phyloP scores from a whole-genome alignment of 371 early-diverging fungal species.

The Mortierella sp. region DNA sequence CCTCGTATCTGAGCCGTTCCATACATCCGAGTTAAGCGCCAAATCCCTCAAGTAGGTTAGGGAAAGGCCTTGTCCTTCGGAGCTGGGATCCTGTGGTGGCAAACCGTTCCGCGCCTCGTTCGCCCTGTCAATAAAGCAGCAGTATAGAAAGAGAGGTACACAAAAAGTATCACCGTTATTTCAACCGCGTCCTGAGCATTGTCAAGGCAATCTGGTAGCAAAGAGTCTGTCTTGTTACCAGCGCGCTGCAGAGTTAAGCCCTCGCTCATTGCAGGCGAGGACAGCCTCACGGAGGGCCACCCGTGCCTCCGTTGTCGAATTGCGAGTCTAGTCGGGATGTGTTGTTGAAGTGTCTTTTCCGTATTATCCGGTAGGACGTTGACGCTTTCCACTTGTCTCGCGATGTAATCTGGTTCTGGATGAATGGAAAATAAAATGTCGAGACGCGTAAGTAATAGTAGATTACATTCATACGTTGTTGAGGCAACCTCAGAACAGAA shows the following conservation, averaged over 20 bases:
- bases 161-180: not conserved
- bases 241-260: conserved; percentile 73
- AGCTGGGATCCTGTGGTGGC: conserved; percentile 11
- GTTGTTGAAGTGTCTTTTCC: too few species aligned
- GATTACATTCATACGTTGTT: too few species aligned
- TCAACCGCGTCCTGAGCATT: not conserved
- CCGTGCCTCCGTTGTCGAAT: conserved; percentile 18
- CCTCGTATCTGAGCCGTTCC: conserved; percentile 8
- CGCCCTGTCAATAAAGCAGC: conserved; percentile 61
- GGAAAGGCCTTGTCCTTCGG: conserved; percentile 15
- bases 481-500: too few species aligned
- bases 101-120: conserved; percentile 76
- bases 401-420: too few species aligned
- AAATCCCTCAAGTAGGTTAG: conserved; percentile 21
- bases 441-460: too few species aligned
- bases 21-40: conserved; percentile 19
- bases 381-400: too few species aligned
- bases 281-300: conserved; percentile 60
- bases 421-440: too few species aligned
- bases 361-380: too few species aligned
- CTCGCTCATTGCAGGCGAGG: conserved; percentile 73
- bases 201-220: too few species aligned
- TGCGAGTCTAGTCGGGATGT: too few species aligned
- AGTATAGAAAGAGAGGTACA: not conserved
- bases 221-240: conserved; percentile 59